These are phyloP conservation scores for Chaetomium cochliodes DNA, from an alignment of 495 filamentous ascomycete genomes.

Conservation along the genomic window DNA sequence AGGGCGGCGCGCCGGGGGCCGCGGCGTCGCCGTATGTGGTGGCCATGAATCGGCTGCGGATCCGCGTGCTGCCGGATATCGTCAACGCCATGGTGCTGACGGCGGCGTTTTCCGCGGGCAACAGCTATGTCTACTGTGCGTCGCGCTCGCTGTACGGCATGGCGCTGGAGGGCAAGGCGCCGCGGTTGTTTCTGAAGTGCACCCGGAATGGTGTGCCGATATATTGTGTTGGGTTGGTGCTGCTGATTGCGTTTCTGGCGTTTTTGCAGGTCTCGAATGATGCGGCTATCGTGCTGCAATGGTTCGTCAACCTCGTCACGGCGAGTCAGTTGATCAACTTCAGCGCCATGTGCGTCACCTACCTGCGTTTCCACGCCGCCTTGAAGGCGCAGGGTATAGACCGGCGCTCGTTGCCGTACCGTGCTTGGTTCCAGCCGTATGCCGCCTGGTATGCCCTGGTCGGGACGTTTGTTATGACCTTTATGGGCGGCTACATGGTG, in stretches of 20 bases:
- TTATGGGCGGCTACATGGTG: conserved; percentile 73
- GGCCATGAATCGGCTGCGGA: conserved; percentile 72
- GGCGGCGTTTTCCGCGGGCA: conserved; percentile 77
- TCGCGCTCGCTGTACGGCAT: conserved; percentile 74
- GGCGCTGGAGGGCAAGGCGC: conserved; percentile 65
- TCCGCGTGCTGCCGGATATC: conserved; percentile 69
- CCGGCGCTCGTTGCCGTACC: conserved; percentile 63
- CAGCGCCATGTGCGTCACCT: conserved; percentile 66
- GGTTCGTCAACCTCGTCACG: conserved; percentile 72
- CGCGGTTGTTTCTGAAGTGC: conserved; percentile 62
- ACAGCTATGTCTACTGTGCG: conserved; percentile 81
- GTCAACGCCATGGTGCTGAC: conserved; percentile 77
- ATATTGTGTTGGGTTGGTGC: conserved; percentile 60
- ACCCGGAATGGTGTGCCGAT: conserved; percentile 59
- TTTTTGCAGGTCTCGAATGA: conserved; percentile 72
- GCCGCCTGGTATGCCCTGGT: conserved; percentile 64
- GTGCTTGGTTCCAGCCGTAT: conserved; percentile 65
- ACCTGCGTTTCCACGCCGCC: conserved; percentile 69
- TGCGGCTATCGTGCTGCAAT: conserved; percentile 65
- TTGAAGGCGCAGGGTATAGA: conserved; percentile 66
- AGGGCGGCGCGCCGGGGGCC: conserved; percentile 55
- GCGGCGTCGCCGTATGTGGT: conserved; percentile 83
- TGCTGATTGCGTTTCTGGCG: conserved; percentile 62
- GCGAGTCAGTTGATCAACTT: conserved; percentile 79
- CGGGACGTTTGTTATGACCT: conserved; percentile 65